Base-by-base conservation (phyloP, 2,329 filamentous ascomycete genomes). In the Coniochaeta sp. region DNA sequence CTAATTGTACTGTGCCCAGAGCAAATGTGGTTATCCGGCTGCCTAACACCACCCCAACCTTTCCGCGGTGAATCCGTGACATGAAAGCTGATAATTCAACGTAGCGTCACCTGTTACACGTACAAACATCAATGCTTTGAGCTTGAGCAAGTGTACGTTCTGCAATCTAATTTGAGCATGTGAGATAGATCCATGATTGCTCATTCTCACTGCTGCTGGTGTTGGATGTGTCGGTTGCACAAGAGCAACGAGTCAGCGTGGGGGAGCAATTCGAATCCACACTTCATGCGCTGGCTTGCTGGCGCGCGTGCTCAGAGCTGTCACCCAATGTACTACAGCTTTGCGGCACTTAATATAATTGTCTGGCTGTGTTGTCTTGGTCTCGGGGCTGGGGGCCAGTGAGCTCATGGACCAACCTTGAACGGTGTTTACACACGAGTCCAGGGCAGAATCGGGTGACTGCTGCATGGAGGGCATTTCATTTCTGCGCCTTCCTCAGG, bases 321-420 rank as follows among this genome's bases (percentile, higher is more conserved):
- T 40, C 38, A 34, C n/a, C 57, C 47, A 24, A 36, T 52, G 33
- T 52, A 58, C 34, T 62, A 58, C 22, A 28, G 22, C 14, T 58
- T 62, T 58, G 52, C 60, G 58, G 59, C 59, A 63, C 58, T 65
- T 64, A 64, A 64, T 66, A 63, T 66, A 63, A 57, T 59, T 31
- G 11, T 17, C 58, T 43, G 24, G n/a, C 28, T 55, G 36, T 28
- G 55, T 55, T 59, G 62, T 63, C 63, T 64, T 36, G 62, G 64
- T 62, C 57, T 58, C 11, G 59, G 63, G 63, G 60, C 61, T 28
- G 59, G 19, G 40, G 19, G 36, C 36, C 58, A 33, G 57, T 57
- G 47, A 52, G 24, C 24, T 50, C 44, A 26, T 28, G 44, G 28
- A n/a, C 28, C 28, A 40, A 14, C 26, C 43, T 12, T 52, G 61